Percentiles rank a stretch among this genome's conserved stretches.
Evolutionary conservation across 2,329 filamentous ascomycete genomes (phyloP).

Genomic region (Zelopaecilomyces penicillatus): DNA sequence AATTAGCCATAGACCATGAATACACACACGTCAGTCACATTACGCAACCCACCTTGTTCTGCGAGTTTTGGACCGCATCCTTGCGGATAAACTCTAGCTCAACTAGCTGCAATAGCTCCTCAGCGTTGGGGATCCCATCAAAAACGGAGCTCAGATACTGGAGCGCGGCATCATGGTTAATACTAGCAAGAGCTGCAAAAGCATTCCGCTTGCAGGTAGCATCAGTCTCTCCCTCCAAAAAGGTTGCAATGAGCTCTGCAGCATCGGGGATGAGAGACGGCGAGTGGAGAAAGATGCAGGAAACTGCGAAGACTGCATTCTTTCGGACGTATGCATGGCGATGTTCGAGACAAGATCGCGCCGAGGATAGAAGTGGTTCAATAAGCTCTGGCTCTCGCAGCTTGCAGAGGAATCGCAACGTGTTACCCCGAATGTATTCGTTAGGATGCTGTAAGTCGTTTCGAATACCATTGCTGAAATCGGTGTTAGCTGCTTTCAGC

Average conservation of each 20-base stretch:
- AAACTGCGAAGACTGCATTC: constrained; percentile 91
- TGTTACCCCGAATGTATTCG: constrained; percentile 97
- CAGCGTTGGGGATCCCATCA: constrained; percentile 86
- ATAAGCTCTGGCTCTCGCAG: constrained; percentile 91
- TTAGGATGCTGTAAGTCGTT: constrained; percentile 97
- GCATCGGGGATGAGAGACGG: constrained; percentile 91
- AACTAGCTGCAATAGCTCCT: constrained; percentile 86
- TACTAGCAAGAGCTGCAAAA: constrained; percentile 81
- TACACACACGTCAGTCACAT: neutral
- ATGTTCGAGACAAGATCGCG: constrained; percentile 86
- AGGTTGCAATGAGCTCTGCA: constrained; percentile 79
- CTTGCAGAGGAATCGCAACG: constrained; percentile 95
- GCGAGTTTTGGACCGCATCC: constrained; percentile 87
- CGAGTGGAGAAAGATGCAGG: constrained; percentile 86
- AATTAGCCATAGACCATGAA: constrained; percentile 18
- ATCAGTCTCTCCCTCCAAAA: constrained; percentile 86
- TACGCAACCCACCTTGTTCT: constrained; percentile 66
- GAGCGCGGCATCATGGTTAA: constrained; percentile 88
- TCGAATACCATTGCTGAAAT: constrained; percentile 81
- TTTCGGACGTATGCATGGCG: constrained; percentile 97
- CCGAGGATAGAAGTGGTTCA: constrained; percentile 88
- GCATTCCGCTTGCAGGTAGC: constrained; percentile 97
- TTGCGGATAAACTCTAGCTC: constrained; percentile 97
- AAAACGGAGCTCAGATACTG: constrained; percentile 83
- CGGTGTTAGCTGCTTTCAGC: neutral